Evolutionary conservation across 2,329 filamentous ascomycete species (phyloP).

Genomic region (Alternaria angustiovoidea): DNA sequence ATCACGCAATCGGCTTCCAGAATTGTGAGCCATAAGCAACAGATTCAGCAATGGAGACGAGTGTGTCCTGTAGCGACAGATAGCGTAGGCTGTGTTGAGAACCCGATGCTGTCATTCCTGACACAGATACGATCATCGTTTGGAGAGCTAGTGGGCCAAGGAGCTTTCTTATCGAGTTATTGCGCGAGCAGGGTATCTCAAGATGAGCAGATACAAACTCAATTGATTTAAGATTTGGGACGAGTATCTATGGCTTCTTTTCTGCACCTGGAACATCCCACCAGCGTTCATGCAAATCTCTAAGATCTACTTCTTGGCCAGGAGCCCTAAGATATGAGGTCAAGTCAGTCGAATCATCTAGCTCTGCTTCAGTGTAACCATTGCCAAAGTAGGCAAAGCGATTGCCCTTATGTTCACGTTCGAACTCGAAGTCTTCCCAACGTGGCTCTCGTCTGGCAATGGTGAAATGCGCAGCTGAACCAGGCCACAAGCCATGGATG

Average conservation of each 20-base stretch:
- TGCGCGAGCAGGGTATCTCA: background rate
- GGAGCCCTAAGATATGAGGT: constrained; percentile 69
- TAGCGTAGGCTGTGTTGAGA: background rate
- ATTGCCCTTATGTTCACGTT: constrained; percentile 56
- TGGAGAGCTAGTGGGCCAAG: background rate
- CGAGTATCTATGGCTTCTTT: constrained; percentile 19
- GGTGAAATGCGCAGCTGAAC: constrained; percentile 69
- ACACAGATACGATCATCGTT: background rate
- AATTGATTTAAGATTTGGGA: background rate
- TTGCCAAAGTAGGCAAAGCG: constrained; percentile 72
- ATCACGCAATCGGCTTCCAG: background rate
- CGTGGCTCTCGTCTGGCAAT: constrained; percentile 64
- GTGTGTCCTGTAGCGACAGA: background rate
- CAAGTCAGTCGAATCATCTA: constrained; percentile 64
- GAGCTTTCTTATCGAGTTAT: background rate
- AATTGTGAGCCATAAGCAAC: background rate
- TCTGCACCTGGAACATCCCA: constrained; percentile 50
- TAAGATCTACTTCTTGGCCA: constrained; percentile 64
- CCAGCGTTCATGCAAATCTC: constrained; percentile 73
- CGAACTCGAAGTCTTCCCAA: constrained; percentile 68
- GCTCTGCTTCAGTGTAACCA: constrained; percentile 69
- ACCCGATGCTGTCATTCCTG: background rate
- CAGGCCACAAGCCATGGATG: constrained; percentile 75
- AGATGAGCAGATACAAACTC: background rate
- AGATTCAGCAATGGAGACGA: too few relatives aligned